A percentile compares a stretch with the other conserved stretches of the same genome.
Evolutionary conservation across 495 filamentous ascomycete species (phyloP).

Genomic region (Ramalina intermedia): DNA sequence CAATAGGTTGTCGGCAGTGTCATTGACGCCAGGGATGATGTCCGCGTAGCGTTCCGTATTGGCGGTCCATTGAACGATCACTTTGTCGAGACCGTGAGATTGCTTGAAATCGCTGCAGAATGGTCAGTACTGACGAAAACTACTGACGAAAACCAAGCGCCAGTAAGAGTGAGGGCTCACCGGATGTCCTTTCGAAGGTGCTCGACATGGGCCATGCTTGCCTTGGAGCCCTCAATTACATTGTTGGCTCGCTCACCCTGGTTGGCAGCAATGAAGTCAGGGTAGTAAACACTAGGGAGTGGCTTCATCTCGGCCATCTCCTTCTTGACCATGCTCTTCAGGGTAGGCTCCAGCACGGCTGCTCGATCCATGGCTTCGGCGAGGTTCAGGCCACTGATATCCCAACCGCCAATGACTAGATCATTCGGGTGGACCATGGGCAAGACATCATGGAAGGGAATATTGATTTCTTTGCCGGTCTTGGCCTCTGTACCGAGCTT

Average conservation of each 20-base stretch:
- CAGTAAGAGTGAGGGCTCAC: conserved; percentile 31
- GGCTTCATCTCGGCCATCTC: conserved; percentile 85
- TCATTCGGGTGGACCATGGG: conserved; percentile 98
- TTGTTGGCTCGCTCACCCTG: conserved; percentile 97
- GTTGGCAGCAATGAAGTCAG: conserved; percentile 98
- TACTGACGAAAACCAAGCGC: too few species aligned
- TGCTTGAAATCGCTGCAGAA: conserved; percentile 70
- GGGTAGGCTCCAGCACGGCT: conserved; percentile 77
- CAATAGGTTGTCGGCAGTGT: conserved; percentile 88
- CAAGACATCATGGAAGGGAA: conserved; percentile 85
- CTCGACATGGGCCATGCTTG: conserved; percentile 74
- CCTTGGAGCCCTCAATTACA: conserved; percentile 68
- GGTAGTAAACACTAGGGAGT: conserved; percentile 93
- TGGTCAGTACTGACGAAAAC: neutral
- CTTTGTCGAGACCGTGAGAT: conserved; percentile 74
- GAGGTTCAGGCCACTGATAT: conserved; percentile 81
- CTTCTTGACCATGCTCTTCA: conserved; percentile 81
- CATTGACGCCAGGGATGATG: conserved; percentile 77
- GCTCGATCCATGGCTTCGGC: conserved; percentile 93
- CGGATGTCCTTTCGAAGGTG: conserved; percentile 89
- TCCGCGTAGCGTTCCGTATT: conserved; percentile 97
- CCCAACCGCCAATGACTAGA: conserved; percentile 90
- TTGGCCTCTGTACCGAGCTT: conserved; percentile 83
- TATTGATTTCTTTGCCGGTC: conserved; percentile 82
- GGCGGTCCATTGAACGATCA: conserved; percentile 96